A percentile compares a stretch with the other conserved stretches of the same genome.
phyloP scores from a whole-genome alignment of 192 early-diverging fungal species.

The Kappamyces sp. region DNA sequence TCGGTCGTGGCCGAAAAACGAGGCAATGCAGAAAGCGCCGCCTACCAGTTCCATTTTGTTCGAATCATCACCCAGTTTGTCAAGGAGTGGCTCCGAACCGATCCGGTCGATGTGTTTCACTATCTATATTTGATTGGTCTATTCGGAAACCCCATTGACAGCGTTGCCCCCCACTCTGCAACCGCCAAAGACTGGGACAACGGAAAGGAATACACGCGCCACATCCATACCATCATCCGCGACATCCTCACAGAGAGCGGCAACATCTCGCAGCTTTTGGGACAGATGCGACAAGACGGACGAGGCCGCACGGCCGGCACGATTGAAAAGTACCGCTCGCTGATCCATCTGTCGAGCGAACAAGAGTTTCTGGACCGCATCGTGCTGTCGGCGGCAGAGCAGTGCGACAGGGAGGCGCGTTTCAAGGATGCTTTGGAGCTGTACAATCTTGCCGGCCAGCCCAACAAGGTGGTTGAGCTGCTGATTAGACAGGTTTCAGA shows the following conservation, averaged over 20 bases:
- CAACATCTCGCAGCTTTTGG: conserved; percentile 44
- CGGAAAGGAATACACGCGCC: conserved; percentile 40
- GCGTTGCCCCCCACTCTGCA: neutral
- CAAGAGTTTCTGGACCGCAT: conserved; percentile 64
- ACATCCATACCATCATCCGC: conserved; percentile 46
- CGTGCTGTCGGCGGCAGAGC: conserved; percentile 59
- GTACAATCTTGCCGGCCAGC: conserved; percentile 69
- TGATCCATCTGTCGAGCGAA: conserved; percentile 53
- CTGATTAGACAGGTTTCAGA: conserved; percentile 67
- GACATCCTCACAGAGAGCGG: conserved; percentile 57
- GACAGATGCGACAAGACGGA: conserved; percentile 22
- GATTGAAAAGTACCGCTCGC: conserved; percentile 57
- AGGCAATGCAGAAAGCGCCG: conserved; percentile 15
- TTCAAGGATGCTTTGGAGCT: conserved; percentile 69
- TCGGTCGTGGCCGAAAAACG: conserved; percentile 6
- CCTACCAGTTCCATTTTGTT: conserved; percentile 44
- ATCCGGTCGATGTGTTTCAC: conserved; percentile 51
- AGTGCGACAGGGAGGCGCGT: conserved; percentile 61
- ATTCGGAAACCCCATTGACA: conserved; percentile 32
- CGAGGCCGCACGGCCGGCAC: conserved; percentile 30
- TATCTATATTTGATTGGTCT: conserved; percentile 59
- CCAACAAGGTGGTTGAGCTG: conserved; percentile 66
- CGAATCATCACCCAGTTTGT: conserved; percentile 43
- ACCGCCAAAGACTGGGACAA: neutral
- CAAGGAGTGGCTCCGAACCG: conserved; percentile 26